phyloP scores from a whole-genome alignment of 208 protist species.

The Leishmania tropica region DNA sequence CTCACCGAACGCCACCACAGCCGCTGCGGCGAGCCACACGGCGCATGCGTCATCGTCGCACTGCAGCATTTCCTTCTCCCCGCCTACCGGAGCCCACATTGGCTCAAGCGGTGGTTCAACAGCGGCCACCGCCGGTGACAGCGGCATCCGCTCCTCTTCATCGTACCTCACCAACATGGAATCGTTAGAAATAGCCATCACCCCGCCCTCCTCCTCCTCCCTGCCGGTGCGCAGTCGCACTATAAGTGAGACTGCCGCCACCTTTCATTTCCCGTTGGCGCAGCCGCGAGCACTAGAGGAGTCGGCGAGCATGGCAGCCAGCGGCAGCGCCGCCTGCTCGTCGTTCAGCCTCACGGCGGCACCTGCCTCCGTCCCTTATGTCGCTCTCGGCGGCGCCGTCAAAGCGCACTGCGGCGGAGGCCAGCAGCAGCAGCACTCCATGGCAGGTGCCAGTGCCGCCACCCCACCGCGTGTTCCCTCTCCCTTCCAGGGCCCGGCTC shows the following conservation, averaged over 20 bases:
- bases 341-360: conserved; percentile 4
- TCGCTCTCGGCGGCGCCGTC: neutral
- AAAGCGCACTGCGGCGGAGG: neutral
- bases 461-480: neutral
- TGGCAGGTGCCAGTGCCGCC: neutral
- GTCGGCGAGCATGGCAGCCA: conserved; percentile 6
- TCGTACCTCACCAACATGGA: conserved; percentile 12
- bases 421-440: conserved; percentile 2
- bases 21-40: neutral
- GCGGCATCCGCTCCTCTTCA: conserved; percentile 7
- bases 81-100: neutral
- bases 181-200: neutral
- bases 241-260: conserved; percentile 9
- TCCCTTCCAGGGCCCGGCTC: neutral
- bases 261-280: conserved; percentile 3
- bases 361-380: neutral
- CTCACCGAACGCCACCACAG: neutral
- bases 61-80: conserved; percentile 6
- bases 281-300: conserved; percentile 4
- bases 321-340: conserved; percentile 12
- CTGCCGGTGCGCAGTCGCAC: conserved; percentile 24
- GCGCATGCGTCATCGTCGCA: conserved; percentile 9
- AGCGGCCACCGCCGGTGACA: neutral
- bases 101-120: neutral
- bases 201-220: conserved; percentile 15